phyloP scores from a whole-genome alignment of 2,329 filamentous ascomycete species.

The Diaporthe destruens region DNA sequence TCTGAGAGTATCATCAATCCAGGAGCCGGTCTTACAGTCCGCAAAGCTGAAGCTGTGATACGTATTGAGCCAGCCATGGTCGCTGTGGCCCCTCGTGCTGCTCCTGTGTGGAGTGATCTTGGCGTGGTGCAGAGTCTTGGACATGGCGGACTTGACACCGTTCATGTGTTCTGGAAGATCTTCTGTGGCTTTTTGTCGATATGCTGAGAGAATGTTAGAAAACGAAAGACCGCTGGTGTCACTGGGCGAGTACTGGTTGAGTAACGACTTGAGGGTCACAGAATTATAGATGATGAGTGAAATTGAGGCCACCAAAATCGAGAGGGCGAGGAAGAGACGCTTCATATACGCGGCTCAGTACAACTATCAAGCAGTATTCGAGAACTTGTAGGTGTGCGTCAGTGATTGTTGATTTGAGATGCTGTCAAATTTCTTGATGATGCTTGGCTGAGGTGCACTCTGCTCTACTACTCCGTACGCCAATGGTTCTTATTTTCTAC shows the following conservation, averaged over 20 bases:
- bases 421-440: conserved; percentile 39
- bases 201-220: neutral
- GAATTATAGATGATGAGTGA: conserved; percentile 49
- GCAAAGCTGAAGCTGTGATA: conserved; percentile 92
- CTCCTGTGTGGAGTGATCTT: conserved; percentile 83
- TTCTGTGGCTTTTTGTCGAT: neutral
- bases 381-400: conserved; percentile 27
- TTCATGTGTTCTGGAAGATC: conserved; percentile 48
- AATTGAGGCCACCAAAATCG: conserved; percentile 48
- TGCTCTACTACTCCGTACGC: neutral
- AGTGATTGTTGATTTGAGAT: conserved; percentile 33
- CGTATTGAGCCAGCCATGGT: conserved; percentile 90
- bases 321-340: conserved; percentile 45
- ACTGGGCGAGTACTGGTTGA: conserved; percentile 37
- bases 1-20: neutral
- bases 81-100: conserved; percentile 77
- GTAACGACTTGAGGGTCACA: conserved; percentile 40
- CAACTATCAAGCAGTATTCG: conserved; percentile 28
- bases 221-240: conserved; percentile 4
- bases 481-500: neutral
- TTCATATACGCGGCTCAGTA: conserved; percentile 50
- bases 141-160: conserved; percentile 65
- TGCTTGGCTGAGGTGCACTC: conserved; percentile 33
- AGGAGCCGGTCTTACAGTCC: conserved; percentile 55
- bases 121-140: conserved; percentile 73